These are phyloP conservation scores for Hypoxylon fuscum DNA, from an alignment of 495 filamentous ascomycete genomes.

Conservation along the genomic window DNA sequence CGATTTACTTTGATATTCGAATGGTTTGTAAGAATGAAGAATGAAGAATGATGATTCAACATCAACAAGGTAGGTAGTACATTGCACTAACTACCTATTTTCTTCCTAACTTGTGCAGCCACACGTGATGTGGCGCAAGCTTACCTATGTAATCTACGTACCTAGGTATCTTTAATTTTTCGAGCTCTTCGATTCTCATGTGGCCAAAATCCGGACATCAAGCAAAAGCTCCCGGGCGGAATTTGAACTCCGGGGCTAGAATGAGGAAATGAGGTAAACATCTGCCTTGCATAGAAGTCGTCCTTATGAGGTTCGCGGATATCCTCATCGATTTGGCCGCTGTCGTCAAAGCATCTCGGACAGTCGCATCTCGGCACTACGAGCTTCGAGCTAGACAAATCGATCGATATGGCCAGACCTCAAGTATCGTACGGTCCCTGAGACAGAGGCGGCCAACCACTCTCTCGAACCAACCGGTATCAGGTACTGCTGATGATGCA, in stretches of 20 bases:
- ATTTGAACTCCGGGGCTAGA: conserved; percentile 11
- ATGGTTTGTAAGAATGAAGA: too few relatives aligned
- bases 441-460: conserved; percentile 62
- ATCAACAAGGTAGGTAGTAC: too few relatives aligned
- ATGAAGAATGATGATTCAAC: too few relatives aligned
- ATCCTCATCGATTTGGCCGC: conserved; percentile 80
- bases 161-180: conserved; percentile 22
- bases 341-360: conserved; percentile 78
- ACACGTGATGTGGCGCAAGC: too few relatives aligned
- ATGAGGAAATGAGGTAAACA: conserved; percentile 30
- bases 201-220: conserved; percentile 9
- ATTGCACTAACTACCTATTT: too few relatives aligned
- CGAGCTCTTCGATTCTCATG: conserved; percentile 3
- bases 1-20: too few relatives aligned
- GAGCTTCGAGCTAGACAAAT: conserved; percentile 79
- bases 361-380: conserved; percentile 81
- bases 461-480: conserved; percentile 1
- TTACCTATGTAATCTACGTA: too few relatives aligned
- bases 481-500: background rate
- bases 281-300: conserved; percentile 14
- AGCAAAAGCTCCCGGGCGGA: conserved; percentile 2
- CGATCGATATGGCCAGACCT: conserved; percentile 79
- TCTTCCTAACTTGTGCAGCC: too few relatives aligned
- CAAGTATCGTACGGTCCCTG: conserved; percentile 74
- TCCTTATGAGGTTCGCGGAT: conserved; percentile 57